These are phyloP conservation scores for Fusarium mangiferae DNA, from an alignment of 2,329 filamentous ascomycete genomes.

Conservation along the genomic window DNA sequence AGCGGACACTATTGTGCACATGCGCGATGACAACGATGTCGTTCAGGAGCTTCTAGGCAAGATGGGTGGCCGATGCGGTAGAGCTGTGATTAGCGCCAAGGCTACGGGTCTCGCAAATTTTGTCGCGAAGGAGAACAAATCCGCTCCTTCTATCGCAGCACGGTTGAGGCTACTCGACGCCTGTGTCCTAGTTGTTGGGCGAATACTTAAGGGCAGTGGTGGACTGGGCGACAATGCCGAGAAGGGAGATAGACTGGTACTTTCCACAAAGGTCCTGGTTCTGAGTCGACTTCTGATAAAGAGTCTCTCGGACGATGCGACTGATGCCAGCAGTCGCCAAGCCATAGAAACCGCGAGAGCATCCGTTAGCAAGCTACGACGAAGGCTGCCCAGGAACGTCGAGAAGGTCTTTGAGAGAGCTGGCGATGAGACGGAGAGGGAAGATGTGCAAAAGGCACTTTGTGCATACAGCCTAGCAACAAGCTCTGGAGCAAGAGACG, in stretches of 20 bases:
- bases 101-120: slow-evolving; percentile 65
- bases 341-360: slow-evolving; percentile 70
- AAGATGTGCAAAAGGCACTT: slow-evolving; percentile 75
- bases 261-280: slow-evolving; percentile 78
- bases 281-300: slow-evolving; percentile 80
- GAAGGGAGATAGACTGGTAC: slow-evolving; percentile 62
- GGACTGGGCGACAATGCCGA: slow-evolving; percentile 45
- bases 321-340: slow-evolving; percentile 48
- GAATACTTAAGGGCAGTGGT: slow-evolving; percentile 58
- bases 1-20: slow-evolving; percentile 91
- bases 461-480: slow-evolving; percentile 85
- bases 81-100: slow-evolving; percentile 75
- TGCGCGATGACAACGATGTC: slow-evolving; percentile 80
- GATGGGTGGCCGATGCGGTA: slow-evolving; percentile 82
- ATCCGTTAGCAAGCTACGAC: slow-evolving; percentile 69
- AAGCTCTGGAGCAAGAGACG: slow-evolving; percentile 82
- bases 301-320: slow-evolving; percentile 66
- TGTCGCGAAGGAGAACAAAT: slow-evolving; percentile 43
- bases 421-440: slow-evolving; percentile 59
- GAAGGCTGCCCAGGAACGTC: slow-evolving; percentile 73
- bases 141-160: slow-evolving; percentile 51
- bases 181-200: slow-evolving; percentile 60
- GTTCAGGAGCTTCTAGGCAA: slow-evolving; percentile 77
- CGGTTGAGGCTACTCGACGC: slow-evolving; percentile 62
- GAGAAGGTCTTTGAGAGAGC: slow-evolving; percentile 75